Evolutionary conservation across 2,329 filamentous ascomycete species (phyloP).

Genomic region (Talaromyces sp.): DNA sequence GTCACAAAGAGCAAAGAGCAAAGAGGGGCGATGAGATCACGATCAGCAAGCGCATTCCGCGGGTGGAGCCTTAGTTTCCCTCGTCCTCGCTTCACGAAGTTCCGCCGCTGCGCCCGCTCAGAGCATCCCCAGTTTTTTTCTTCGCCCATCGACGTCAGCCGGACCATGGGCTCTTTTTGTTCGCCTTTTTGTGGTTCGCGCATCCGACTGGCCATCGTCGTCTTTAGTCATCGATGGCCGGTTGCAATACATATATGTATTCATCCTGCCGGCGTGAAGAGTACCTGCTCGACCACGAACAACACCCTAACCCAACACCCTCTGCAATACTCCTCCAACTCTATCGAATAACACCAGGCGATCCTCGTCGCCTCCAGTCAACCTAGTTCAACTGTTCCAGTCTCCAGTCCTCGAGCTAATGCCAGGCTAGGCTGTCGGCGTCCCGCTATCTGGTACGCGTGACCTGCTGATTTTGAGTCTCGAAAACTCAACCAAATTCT

Average conservation of each 20-base stretch:
- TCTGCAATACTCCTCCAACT: too few relatives aligned
- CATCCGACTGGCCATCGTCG: too few relatives aligned
- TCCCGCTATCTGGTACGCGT: conserved; percentile 6
- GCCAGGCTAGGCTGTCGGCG: conserved; percentile 3
- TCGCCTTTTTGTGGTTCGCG: too few relatives aligned
- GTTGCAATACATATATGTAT: too few relatives aligned
- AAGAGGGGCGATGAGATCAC: background rate
- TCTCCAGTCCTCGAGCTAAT: conserved; percentile 1
- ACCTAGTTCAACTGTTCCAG: too few relatives aligned
- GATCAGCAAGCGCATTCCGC: background rate
- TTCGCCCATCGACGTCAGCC: conserved; percentile 7
- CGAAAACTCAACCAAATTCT: background rate
- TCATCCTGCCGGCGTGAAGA: too few relatives aligned
- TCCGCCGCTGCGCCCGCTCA: background rate
- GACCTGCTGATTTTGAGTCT: conserved; percentile 9
- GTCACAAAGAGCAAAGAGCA: too few relatives aligned
- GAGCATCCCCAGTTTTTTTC: conserved; percentile 10
- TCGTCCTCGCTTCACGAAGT: conserved; percentile 1
- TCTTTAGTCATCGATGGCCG: background rate
- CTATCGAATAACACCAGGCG: background rate
- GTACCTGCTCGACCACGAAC: too few relatives aligned
- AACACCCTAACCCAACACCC: too few relatives aligned
- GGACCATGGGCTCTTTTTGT: background rate
- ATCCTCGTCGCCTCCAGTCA: background rate
- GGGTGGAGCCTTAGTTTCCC: too few relatives aligned